phyloP scores from a whole-genome alignment of 2,329 filamentous ascomycete genomes.

The Curvularia sp. region DNA sequence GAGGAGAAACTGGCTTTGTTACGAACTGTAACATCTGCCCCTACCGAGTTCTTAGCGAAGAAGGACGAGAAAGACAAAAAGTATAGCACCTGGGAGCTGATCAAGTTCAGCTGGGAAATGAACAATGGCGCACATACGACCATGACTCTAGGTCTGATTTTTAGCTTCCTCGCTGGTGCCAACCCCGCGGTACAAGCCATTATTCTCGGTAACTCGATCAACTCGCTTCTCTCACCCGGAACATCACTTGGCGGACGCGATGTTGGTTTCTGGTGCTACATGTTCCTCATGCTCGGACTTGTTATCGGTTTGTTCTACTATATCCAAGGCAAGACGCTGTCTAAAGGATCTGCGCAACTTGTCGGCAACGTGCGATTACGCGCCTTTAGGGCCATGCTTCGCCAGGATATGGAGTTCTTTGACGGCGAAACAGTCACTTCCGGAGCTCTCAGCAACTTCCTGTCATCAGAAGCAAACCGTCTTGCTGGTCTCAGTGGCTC shows the following conservation, averaged over 20 bases:
- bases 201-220: slow-evolving; percentile 87
- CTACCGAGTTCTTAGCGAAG: slow-evolving; percentile 66
- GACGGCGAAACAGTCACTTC: slow-evolving; percentile 89
- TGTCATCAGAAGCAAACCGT: slow-evolving; percentile 80
- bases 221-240: slow-evolving; percentile 66
- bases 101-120: slow-evolving; percentile 43
- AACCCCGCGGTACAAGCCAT: slow-evolving; percentile 62
- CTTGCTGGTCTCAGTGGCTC: slow-evolving; percentile 87
- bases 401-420: slow-evolving; percentile 85
- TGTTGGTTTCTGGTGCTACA: slow-evolving; percentile 63
- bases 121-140: slow-evolving; percentile 45
- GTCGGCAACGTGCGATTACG: slow-evolving; percentile 81
- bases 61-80: slow-evolving; percentile 36
- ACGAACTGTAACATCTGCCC: slow-evolving; percentile 53
- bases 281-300: slow-evolving; percentile 47
- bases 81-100: slow-evolving; percentile 53
- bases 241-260: slow-evolving; percentile 67
- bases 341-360: slow-evolving; percentile 62
- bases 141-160: slow-evolving; percentile 53
- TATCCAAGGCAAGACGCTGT: slow-evolving; percentile 62
- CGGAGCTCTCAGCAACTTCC: slow-evolving; percentile 77
- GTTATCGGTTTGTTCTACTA: slow-evolving; percentile 38
- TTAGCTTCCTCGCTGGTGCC: slow-evolving; percentile 46
- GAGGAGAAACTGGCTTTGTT: slow-evolving; percentile 38
- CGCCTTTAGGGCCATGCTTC: slow-evolving; percentile 86